Evolutionary conservation across 208 protist species (phyloP), one percentile per base, ranked within the genome.

Genomic region (Jaenimonas drosophilae): DNA sequence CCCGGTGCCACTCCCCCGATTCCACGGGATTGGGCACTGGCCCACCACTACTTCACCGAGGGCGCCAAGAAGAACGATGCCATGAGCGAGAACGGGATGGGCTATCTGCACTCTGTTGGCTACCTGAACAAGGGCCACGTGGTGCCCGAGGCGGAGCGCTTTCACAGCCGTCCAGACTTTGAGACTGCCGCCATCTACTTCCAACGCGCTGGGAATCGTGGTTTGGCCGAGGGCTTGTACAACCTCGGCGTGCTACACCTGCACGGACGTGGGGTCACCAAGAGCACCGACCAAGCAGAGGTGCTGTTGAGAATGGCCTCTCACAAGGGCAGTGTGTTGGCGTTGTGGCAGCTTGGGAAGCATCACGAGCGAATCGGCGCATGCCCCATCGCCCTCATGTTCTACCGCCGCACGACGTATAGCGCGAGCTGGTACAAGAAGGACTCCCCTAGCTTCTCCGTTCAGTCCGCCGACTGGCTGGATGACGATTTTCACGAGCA

Each of bases 21-120:
- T 33, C 48, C 25, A 33, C 57, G 49, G 11, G 73, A 95, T 64
- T 47, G 81, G 28, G 49, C 25, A 2, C 60, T 49, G 16, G 85
- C 85, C 1, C 34, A 53, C 24, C 39, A 60, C 37, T 82, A 88
- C 61, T 93, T 92, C 62, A 45, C 28, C 23, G 20, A 75, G 20
- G 83, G 81, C 30, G 60, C 54, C n/a, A 27, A 31, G 5, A 47
- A 41, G 41, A 31, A 57, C 1, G 76, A 93, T 46, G 34, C 68
- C 1, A 31, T 67, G 4, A 74, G 80, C 1, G 47, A 78, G 3
- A 92, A 93, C 45, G 89, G 85, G 4, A 42, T 96, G 6, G 89
- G 86, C 23, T 90, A 78, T 33, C 50, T 96, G 25, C 71, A 93
- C 58, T 61, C 78, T 1, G 59, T 79, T n/a, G 86, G 86, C 19